Evolutionary conservation across 2,329 filamentous ascomycete genomes (phyloP), one percentile per base, ranked within the genome.

Genomic region (Fusarium pseudocircinatum): DNA sequence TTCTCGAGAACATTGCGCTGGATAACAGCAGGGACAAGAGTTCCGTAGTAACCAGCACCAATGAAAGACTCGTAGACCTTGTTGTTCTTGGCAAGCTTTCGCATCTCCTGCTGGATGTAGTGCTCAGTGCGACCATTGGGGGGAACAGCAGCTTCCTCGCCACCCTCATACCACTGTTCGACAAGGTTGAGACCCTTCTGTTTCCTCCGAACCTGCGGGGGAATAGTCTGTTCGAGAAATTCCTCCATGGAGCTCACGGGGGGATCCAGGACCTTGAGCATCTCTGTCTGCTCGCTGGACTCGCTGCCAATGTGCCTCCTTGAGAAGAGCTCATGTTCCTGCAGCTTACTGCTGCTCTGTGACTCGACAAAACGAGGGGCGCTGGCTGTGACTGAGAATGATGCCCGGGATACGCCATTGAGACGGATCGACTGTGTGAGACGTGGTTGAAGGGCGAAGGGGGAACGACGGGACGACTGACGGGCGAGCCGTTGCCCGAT

Each of bases 1-100:
- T 93, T 96, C 86, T 98, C 95, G 59, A 98, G 86, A 18, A 98
- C 89, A 80, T 98, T 98, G 78, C 95, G 89, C 86, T 96, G 94
- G 81, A 98, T 97, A 58, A 98, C 95, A 65, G 94, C 90, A 18
- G 96, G 96, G 2, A 94, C 93, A 74, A 92, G 89, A 26, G 94
- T 96, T 47, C 91, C 92, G 73, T 96, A 94, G 87, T 98, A 98
- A 62, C 96, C 96, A 71, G 89, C 90, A 10, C 96, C 96, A 73
- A 97, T 95, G 78, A 95, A 93, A 75, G 90, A 95, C 78, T 91
- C 85, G 63, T 85, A 85, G 30, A 78, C 72, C 36, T 79, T 78
- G 75, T 85, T 87, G 67, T 70, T 73, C 56, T 69, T 69, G 36
- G 67, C 77, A 22, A 78, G 70, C 49, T 90, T 90, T 61, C 94